Conservation (phyloP, 2,329 filamentous ascomycete species). For the Trichoderma cornu-damae region DNA sequence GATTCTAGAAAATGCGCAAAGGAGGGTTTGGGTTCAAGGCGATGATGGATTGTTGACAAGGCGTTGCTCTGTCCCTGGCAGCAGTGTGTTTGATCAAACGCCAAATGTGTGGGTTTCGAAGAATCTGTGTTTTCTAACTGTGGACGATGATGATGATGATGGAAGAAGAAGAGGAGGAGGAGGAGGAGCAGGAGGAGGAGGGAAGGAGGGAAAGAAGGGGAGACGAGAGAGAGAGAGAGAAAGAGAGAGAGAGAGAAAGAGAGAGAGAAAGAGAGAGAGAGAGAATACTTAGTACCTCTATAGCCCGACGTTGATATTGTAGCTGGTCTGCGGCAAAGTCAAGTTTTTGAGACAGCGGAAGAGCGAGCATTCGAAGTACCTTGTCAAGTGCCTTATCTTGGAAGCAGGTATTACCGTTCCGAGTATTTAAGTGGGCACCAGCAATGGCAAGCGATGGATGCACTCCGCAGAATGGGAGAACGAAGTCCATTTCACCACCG, state of each 20-base stretch:
- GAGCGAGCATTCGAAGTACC: constrained; percentile 1
- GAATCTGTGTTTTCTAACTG: background rate
- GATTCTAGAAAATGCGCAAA: background rate
- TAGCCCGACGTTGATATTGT: background rate
- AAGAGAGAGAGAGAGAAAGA: too few species aligned
- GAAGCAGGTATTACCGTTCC: too few species aligned
- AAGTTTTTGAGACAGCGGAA: background rate
- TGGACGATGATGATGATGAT: background rate
- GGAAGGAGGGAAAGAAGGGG: background rate
- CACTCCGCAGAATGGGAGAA: constrained; percentile 2
- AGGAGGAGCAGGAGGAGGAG: constrained; percentile 4
- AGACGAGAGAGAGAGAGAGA: constrained; percentile 7
- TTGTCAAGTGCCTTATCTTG: background rate
- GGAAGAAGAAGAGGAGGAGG: background rate
- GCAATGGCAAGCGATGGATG: background rate
- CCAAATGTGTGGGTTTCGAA: background rate
- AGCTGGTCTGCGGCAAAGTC: constrained; percentile 6
- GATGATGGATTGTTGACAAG: background rate
- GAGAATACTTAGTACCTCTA: too few species aligned
- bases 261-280: too few species aligned
- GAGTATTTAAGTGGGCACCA: too few species aligned
- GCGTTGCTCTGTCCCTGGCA: constrained; percentile 1
- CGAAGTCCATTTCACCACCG: constrained; percentile 5
- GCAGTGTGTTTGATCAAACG: background rate
- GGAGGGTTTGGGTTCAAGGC: background rate